A percentile compares a stretch with the other conserved stretches of the same genome.
These are phyloP conservation scores for Acorus gramineus DNA, from an alignment of 106 monocot species.

Conservation along the genomic window DNA sequence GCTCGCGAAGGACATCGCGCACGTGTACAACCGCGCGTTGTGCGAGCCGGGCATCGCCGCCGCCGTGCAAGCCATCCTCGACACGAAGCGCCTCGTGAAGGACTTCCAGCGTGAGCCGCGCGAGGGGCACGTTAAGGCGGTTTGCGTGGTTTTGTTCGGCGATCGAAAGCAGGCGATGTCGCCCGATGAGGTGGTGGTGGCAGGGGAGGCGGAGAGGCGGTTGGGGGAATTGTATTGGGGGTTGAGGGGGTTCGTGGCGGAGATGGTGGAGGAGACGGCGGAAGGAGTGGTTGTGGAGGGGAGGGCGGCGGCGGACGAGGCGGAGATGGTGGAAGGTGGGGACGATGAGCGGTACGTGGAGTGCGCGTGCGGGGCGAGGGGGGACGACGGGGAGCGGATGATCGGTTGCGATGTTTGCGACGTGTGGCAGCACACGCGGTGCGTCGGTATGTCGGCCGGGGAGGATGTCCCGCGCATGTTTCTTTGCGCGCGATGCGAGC, in stretches of 20 bases:
- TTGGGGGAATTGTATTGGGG: slow-evolving; percentile 62
- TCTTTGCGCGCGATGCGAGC: slow-evolving; percentile 59
- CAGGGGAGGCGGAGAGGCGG: slow-evolving; percentile 30
- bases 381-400: slow-evolving; percentile 79
- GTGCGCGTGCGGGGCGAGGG: slow-evolving; percentile 71
- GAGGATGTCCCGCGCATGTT: slow-evolving; percentile 62
- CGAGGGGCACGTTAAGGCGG: slow-evolving; percentile 17
- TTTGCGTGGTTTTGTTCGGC: slow-evolving; percentile 30
- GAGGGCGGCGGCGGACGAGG: background rate
- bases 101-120: slow-evolving; percentile 20
- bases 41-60: slow-evolving; percentile 27
- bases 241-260: slow-evolving; percentile 44
- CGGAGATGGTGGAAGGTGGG: slow-evolving; percentile 35
- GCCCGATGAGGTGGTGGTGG: slow-evolving; percentile 41
- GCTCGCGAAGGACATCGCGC: slow-evolving; percentile 46
- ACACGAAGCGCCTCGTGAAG: slow-evolving; percentile 67
- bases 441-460: slow-evolving; percentile 34
- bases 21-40: slow-evolving; percentile 52
- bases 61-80: slow-evolving; percentile 50
- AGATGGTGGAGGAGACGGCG: slow-evolving; percentile 16
- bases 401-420: slow-evolving; percentile 75
- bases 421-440: slow-evolving; percentile 74
- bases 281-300: slow-evolving; percentile 15
- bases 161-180: slow-evolving; percentile 3
- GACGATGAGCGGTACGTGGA: slow-evolving; percentile 27